Percentiles rank a stretch among this genome's conserved stretches.
These are phyloP conservation scores for Verticillium nubilum DNA, from an alignment of 2,329 filamentous ascomycete species.

Conservation along the genomic window DNA sequence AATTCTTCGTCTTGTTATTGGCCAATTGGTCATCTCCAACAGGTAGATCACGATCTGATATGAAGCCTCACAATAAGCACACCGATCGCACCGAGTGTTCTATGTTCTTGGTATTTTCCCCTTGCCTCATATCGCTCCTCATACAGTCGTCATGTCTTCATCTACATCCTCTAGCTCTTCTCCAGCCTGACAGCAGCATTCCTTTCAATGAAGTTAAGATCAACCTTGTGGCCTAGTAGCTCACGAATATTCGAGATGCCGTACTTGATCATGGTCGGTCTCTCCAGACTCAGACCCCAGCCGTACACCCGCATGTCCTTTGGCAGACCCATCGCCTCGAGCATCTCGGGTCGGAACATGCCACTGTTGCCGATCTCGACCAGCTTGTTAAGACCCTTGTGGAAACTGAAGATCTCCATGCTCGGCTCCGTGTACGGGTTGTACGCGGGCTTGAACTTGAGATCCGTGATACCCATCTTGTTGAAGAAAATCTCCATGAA, in stretches of 20 bases:
- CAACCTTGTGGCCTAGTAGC: slow-evolving; percentile 90
- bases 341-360: slow-evolving; percentile 98
- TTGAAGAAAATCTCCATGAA: slow-evolving; percentile 93
- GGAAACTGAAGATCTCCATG: slow-evolving; percentile 98
- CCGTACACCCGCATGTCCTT: slow-evolving; percentile 91
- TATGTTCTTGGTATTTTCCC: background rate
- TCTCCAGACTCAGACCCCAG: slow-evolving; percentile 85
- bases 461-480: slow-evolving; percentile 82
- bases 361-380: slow-evolving; percentile 97
- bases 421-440: slow-evolving; percentile 93
- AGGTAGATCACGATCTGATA: background rate
- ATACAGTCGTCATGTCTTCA: slow-evolving; percentile 1
- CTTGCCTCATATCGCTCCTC: background rate
- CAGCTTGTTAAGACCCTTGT: slow-evolving; percentile 82
- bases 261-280: slow-evolving; percentile 98
- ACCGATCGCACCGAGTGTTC: background rate
- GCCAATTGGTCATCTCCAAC: background rate
- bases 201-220: slow-evolving; percentile 84
- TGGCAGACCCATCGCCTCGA: slow-evolving; percentile 89
- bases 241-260: slow-evolving; percentile 86
- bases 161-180: slow-evolving; percentile 55
- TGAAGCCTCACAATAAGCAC: background rate
- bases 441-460: slow-evolving; percentile 96
- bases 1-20: background rate
- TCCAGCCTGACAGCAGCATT: slow-evolving; percentile 89